phyloP scores from a whole-genome alignment of 78 protist genomes.

The Ministeria vibrans region DNA sequence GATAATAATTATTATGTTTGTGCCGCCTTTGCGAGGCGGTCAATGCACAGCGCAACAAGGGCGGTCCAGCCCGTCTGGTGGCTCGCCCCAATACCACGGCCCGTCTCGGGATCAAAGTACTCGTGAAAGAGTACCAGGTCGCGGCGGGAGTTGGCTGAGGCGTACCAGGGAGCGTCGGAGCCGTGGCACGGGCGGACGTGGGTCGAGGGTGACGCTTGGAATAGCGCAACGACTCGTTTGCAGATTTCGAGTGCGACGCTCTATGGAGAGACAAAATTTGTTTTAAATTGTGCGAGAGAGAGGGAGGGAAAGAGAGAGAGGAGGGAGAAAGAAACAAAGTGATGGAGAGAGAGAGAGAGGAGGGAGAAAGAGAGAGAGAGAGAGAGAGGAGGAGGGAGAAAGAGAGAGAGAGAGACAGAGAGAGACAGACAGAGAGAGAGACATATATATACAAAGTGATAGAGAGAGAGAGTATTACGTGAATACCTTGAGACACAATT shows the following conservation, averaged over 20 bases:
- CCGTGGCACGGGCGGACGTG: slow-evolving; percentile 30
- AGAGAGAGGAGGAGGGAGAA: too few species aligned
- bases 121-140: slow-evolving; percentile 51
- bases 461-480: too few species aligned
- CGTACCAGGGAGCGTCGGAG: background rate
- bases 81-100: slow-evolving; percentile 63
- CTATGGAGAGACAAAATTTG: too few species aligned
- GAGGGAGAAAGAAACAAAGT: too few species aligned
- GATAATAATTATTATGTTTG: too few species aligned
- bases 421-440: background rate
- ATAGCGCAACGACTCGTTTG: background rate
- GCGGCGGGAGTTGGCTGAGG: slow-evolving; percentile 26
- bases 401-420: background rate
- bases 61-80: slow-evolving; percentile 83
- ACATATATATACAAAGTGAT: background rate
- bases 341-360: too few species aligned
- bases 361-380: background rate
- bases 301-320: too few species aligned
- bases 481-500: background rate
- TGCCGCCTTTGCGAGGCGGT: too few species aligned
- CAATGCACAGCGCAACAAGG: slow-evolving; percentile 27
- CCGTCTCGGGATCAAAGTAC: slow-evolving; percentile 52
- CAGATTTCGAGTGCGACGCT: background rate
- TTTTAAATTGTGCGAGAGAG: too few species aligned
- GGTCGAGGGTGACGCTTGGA: background rate